These are phyloP conservation scores for Pythium dissotocum DNA, from an alignment of 352 stramenopile species.

Conservation along the genomic window DNA sequence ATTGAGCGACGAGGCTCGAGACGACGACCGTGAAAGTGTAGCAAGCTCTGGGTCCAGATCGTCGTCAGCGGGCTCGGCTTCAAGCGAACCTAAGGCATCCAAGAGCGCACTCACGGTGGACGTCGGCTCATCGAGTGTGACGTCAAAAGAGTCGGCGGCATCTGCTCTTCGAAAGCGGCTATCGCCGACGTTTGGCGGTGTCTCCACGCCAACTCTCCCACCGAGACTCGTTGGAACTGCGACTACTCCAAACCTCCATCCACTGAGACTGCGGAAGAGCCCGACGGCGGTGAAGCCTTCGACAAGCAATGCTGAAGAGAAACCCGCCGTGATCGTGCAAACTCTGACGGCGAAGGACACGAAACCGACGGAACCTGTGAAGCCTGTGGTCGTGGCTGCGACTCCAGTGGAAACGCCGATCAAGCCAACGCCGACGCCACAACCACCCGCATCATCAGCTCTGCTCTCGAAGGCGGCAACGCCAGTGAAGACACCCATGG, in stretches of 20 bases:
- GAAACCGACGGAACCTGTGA: background rate
- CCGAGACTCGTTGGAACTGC: slow-evolving; percentile 2
- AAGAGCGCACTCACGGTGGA: background rate
- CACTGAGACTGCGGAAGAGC: slow-evolving; percentile 29
- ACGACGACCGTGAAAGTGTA: background rate
- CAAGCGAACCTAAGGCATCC: background rate
- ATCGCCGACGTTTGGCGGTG: slow-evolving; percentile 16
- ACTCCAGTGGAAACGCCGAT: background rate
- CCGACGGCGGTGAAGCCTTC: background rate
- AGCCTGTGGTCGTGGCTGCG: background rate
- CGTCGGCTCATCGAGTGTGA: background rate
- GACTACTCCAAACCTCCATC: slow-evolving; percentile 20
- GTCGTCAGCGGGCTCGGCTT: background rate
- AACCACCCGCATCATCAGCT: background rate
- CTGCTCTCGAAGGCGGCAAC: slow-evolving; percentile 2
- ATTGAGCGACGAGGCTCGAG: background rate
- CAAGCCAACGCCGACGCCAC: background rate
- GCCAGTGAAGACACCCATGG: slow-evolving; percentile 4
- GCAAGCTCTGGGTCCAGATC: background rate
- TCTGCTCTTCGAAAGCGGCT: slow-evolving; percentile 7
- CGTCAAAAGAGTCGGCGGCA: background rate
- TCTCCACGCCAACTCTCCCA: slow-evolving; percentile 18
- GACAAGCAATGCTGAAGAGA: background rate
- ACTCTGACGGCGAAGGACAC: background rate
- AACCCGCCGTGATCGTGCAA: background rate